Percentiles rank a stretch among this genome's conserved stretches.
These are phyloP conservation scores for Neonectria hederae DNA, from an alignment of 2,329 filamentous ascomycete species.

Conservation along the genomic window DNA sequence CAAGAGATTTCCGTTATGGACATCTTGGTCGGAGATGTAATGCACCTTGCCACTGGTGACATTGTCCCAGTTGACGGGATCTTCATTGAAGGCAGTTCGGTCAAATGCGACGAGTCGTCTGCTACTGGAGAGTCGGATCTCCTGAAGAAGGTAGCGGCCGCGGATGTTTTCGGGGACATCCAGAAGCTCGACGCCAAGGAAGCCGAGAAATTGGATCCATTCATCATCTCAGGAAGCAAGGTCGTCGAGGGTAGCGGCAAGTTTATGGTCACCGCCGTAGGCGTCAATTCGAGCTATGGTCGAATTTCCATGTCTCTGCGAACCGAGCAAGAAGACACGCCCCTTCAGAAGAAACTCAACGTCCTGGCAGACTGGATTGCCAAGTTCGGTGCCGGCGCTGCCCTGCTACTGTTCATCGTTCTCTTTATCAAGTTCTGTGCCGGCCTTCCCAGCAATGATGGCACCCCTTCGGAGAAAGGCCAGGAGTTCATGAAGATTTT, in stretches of 20 bases:
- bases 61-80: slow-evolving; percentile 76
- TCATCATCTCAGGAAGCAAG: slow-evolving; percentile 67
- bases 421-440: slow-evolving; percentile 81
- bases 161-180: slow-evolving; percentile 66
- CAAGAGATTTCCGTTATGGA: slow-evolving; percentile 72
- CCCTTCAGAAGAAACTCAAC: slow-evolving; percentile 64
- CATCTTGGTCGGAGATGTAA: slow-evolving; percentile 74
- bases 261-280: slow-evolving; percentile 65
- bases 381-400: slow-evolving; percentile 69
- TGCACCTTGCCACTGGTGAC: slow-evolving; percentile 75
- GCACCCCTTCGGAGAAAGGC: slow-evolving; percentile 63
- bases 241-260: slow-evolving; percentile 64
- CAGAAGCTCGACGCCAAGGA: slow-evolving; percentile 53
- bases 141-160: slow-evolving; percentile 71
- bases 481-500: slow-evolving; percentile 69
- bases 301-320: slow-evolving; percentile 66
- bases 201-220: slow-evolving; percentile 67
- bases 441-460: slow-evolving; percentile 61
- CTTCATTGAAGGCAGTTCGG: slow-evolving; percentile 64
- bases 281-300: slow-evolving; percentile 63
- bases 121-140: slow-evolving; percentile 79
- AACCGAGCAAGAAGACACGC: slow-evolving; percentile 61
- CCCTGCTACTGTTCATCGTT: slow-evolving; percentile 77
- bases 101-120: slow-evolving; percentile 77
- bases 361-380: slow-evolving; percentile 46